Evolutionary conservation across 768 basidiomycete species (phyloP).

Genomic region (Hortiboletus campestris): DNA sequence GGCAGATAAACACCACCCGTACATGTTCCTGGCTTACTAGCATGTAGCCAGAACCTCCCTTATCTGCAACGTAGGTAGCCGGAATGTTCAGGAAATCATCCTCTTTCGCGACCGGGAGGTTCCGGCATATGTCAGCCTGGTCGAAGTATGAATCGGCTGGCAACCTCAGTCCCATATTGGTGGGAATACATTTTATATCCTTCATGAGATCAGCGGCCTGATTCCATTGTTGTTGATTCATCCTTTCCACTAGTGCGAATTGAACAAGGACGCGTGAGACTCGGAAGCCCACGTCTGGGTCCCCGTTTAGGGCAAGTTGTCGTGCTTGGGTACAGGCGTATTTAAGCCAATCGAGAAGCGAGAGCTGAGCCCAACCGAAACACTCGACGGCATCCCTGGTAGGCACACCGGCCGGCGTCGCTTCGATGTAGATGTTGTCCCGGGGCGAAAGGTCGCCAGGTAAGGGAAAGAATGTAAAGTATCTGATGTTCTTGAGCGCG

Average conservation of each 20-base stretch:
- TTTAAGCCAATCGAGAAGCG: conserved; percentile 66
- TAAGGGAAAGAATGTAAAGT: conserved; percentile 54
- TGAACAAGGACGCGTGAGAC: conserved; percentile 60
- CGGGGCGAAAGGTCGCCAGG: conserved; percentile 72
- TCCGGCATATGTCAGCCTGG: conserved; percentile 74
- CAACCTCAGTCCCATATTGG: conserved; percentile 64
- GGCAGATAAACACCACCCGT: not conserved
- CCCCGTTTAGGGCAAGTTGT: not conserved
- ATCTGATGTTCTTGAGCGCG: conserved; percentile 59
- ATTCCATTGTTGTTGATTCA: conserved; percentile 51
- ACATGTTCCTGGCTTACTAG: not conserved
- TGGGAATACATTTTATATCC: conserved; percentile 64
- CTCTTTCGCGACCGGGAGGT: conserved; percentile 3
- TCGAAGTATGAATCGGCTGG: conserved; percentile 79
- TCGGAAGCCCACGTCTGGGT: conserved; percentile 50
- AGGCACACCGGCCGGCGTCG: conserved; percentile 54
- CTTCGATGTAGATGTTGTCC: conserved; percentile 62
- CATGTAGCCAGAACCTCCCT: not conserved
- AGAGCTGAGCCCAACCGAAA: conserved; percentile 77
- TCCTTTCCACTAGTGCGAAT: conserved; percentile 68
- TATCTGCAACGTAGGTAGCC: not conserved
- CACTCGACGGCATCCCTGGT: conserved; percentile 35
- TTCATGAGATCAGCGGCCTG: conserved; percentile 48
- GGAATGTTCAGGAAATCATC: not conserved
- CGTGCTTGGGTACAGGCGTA: conserved; percentile 49